Percentiles rank a stretch among this genome's conserved stretches.
phyloP scores from a whole-genome alignment of 192 early-diverging fungal species.

The Linnemannia exigua region DNA sequence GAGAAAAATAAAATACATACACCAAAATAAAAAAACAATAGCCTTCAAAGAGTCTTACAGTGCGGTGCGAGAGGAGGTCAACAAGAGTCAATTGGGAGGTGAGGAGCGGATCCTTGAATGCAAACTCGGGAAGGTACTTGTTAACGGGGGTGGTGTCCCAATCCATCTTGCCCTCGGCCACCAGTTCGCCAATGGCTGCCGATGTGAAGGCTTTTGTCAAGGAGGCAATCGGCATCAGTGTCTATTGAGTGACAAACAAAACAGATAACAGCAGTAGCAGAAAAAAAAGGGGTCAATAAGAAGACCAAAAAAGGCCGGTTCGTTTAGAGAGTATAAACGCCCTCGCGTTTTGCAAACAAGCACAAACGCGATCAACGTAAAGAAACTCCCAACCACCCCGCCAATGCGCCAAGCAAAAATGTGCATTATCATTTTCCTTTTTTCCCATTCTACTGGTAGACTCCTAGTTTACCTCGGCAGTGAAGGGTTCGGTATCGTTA shows the following conservation, averaged over 20 bases:
- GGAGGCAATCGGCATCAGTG: constrained; percentile 14
- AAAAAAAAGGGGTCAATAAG: not conserved
- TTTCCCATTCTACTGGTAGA: not conserved
- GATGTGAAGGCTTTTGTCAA: constrained; percentile 14
- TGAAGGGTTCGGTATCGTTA: not conserved
- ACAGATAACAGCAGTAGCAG: no score
- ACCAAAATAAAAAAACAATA: not conserved
- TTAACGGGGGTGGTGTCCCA: constrained; percentile 8
- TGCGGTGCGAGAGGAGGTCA: constrained; percentile 14
- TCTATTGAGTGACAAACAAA: not conserved
- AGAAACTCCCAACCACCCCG: no score
- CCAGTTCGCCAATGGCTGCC: constrained; percentile 9
- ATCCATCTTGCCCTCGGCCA: constrained; percentile 16
- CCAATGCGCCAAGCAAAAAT: no score
- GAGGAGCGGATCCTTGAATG: not conserved
- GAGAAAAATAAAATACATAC: not conserved
- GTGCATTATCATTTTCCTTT: no score
- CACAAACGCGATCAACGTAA: no score
- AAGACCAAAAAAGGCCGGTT: no score
- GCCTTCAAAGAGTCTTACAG: not conserved
- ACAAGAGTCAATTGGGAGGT: constrained; percentile 11
- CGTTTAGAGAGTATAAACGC: no score
- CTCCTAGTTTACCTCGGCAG: not conserved
- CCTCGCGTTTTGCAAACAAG: no score
- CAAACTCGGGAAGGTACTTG: constrained; percentile 13